A percentile compares a stretch with the other conserved stretches of the same genome.
Conservation (phyloP, 352 stramenopile species). For the Phytophthora sansomeana region DNA sequence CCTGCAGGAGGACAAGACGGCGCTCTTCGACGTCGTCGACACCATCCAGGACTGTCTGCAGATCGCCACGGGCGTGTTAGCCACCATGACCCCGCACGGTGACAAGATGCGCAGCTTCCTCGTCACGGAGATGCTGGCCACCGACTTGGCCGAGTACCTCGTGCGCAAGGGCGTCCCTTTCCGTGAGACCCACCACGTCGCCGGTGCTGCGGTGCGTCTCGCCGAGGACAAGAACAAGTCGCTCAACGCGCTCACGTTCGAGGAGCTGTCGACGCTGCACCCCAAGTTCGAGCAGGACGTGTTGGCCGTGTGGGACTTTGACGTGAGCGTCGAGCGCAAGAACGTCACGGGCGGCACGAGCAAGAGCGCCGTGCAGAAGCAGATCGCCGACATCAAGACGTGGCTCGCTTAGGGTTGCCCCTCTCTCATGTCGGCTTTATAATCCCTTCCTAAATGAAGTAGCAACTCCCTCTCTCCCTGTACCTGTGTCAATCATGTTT, state of each 20-base stretch:
- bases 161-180: conserved; percentile 99
- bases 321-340: conserved; percentile 92
- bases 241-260: conserved; percentile 90
- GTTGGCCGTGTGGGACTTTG: conserved; percentile 91
- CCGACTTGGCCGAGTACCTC: conserved; percentile 99
- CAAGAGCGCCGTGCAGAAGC: conserved; percentile 79
- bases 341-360: conserved; percentile 89
- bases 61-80: conserved; percentile 97
- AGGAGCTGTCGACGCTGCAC: conserved; percentile 91
- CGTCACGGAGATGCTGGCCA: conserved; percentile 99
- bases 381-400: conserved; percentile 79
- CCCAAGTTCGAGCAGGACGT: conserved; percentile 92
- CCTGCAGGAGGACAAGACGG: conserved; percentile 99
- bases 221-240: conserved; percentile 90
- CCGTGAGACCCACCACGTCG: conserved; percentile 99
- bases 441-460: conserved; percentile 20
- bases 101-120: conserved; percentile 95
- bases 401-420: conserved; percentile 57
- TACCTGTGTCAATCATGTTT: not conserved
- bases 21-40: conserved; percentile 97
- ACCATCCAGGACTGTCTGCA: conserved; percentile 97
- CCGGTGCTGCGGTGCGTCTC: conserved; percentile 93
- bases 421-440: conserved; percentile 7
- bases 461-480: not conserved
- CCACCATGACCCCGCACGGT: conserved; percentile 95